phyloP scores from a whole-genome alignment of 2,329 filamentous ascomycete genomes.

The Zasmidium cellare region DNA sequence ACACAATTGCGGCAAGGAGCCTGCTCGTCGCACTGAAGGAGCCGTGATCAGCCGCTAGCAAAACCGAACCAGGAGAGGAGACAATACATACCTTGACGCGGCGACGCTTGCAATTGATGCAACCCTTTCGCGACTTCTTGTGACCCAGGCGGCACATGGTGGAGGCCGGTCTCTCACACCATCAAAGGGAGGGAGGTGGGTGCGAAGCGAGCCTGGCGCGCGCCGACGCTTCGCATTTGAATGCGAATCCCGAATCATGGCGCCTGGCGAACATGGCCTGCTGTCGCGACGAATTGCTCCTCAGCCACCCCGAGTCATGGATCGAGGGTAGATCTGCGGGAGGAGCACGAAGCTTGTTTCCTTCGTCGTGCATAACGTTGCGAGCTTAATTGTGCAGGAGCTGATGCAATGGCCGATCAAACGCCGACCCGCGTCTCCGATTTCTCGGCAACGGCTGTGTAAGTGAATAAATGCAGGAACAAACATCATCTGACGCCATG shows the following conservation, averaged over 20 bases:
- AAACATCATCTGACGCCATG: neutral
- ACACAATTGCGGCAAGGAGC: constrained; percentile 17
- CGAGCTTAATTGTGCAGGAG: neutral
- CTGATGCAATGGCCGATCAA: neutral
- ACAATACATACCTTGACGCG: constrained; percentile 14
- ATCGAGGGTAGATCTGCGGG: neutral
- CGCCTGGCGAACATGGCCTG: neutral
- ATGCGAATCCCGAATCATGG: neutral
- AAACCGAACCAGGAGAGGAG: neutral
- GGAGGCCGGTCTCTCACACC: neutral
- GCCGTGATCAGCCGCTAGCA: neutral
- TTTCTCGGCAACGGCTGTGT: neutral
- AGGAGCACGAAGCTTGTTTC: neutral
- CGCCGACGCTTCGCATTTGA: constrained; percentile 1
- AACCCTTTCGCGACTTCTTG: constrained; percentile 15
- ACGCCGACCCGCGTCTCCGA: neutral
- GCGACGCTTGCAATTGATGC: constrained; percentile 15
- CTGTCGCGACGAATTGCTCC: no score
- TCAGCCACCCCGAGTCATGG: neutral
- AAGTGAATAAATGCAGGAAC: neutral
- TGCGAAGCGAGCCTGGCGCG: neutral
- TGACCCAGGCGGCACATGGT: constrained; percentile 15
- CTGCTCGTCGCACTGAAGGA: constrained; percentile 15
- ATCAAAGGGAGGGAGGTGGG: neutral
- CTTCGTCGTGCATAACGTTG: neutral